Percentiles rank a stretch among this genome's conserved stretches.
Evolutionary conservation across 2,329 filamentous ascomycete species (phyloP).

Genomic region (Trichoderma sp.): DNA sequence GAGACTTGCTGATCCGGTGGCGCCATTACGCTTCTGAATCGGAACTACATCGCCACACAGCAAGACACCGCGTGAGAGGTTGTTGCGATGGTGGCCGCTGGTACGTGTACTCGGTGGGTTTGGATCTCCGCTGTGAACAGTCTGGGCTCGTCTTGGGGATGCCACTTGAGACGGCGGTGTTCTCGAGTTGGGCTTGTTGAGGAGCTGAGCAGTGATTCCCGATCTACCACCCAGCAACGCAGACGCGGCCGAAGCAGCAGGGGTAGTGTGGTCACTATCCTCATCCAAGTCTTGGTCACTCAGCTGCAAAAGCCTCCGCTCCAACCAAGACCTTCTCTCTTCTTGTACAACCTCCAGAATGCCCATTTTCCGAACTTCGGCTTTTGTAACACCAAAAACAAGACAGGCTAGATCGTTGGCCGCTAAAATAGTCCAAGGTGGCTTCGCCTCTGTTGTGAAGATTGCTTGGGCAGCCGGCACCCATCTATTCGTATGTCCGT

Average conservation of each 20-base stretch:
- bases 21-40: slow-evolving; percentile 92
- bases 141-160: slow-evolving; percentile 59
- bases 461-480: slow-evolving; percentile 91
- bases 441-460: slow-evolving; percentile 87
- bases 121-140: slow-evolving; percentile 56
- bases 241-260: slow-evolving; percentile 44
- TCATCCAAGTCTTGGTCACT: slow-evolving; percentile 36
- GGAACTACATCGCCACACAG: slow-evolving; percentile 97
- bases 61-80: slow-evolving; percentile 81
- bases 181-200: slow-evolving; percentile 74
- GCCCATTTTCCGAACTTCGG: slow-evolving; percentile 89
- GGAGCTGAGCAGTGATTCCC: slow-evolving; percentile 81
- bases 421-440: slow-evolving; percentile 93
- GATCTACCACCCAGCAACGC: slow-evolving; percentile 64
- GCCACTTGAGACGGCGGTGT: slow-evolving; percentile 52
- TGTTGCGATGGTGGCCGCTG: slow-evolving; percentile 62
- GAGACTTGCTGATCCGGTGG: slow-evolving; percentile 85
- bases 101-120: slow-evolving; percentile 54
- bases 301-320: slow-evolving; percentile 70
- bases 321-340: slow-evolving; percentile 85
- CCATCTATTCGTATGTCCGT: slow-evolving; percentile 88
- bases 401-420: slow-evolving; percentile 96
- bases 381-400: slow-evolving; percentile 98
- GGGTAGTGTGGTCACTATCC: slow-evolving; percentile 33
- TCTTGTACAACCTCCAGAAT: slow-evolving; percentile 93